phyloP scores from a whole-genome alignment of 1,139 yeast species.

The Yamadazyma triangularis region DNA sequence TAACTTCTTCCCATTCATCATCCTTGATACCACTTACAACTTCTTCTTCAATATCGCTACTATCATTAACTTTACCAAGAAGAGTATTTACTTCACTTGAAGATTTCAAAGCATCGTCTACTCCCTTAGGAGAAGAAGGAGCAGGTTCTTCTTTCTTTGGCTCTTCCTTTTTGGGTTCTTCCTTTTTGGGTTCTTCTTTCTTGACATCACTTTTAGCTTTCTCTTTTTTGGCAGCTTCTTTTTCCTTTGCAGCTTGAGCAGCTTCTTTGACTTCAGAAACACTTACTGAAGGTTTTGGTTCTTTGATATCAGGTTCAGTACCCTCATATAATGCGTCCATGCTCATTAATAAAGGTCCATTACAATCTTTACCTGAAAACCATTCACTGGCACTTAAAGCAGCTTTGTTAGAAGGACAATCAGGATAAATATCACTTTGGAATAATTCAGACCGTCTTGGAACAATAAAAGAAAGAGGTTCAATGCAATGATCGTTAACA shows the following conservation, averaged over 20 bases:
- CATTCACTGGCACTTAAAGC: conserved; percentile 79
- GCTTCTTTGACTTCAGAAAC: conserved; percentile 24
- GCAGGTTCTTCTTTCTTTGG: conserved; percentile 10
- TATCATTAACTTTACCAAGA: conserved; percentile 35
- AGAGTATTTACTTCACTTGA: conserved; percentile 34
- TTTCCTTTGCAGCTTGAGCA: conserved; percentile 13
- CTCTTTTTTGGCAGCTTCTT: conserved; percentile 19
- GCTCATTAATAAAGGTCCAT: conserved; percentile 76
- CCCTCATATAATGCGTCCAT: conserved; percentile 81
- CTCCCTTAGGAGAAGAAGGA: conserved; percentile 15
- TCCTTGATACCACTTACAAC: conserved; percentile 22
- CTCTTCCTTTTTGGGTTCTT: conserved; percentile 8
- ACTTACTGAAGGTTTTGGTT: conserved; percentile 28
- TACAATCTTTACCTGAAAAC: conserved; percentile 69
- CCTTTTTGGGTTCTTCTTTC: conserved; percentile 5
- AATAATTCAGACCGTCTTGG: conserved; percentile 93
- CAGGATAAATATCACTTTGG: conserved; percentile 90
- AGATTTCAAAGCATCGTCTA: conserved; percentile 40
- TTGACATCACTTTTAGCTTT: conserved; percentile 11
- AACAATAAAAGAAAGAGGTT: conserved; percentile 86
- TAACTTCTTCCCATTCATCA: conserved; percentile 42
- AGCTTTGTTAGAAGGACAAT: conserved; percentile 75
- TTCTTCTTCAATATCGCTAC: conserved; percentile 39
- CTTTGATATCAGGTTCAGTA: conserved; percentile 41
- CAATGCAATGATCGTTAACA: conserved; percentile 74